Conservation (phyloP, 306 rosid genomes). For the Cucurbita argyrosperma region DNA sequence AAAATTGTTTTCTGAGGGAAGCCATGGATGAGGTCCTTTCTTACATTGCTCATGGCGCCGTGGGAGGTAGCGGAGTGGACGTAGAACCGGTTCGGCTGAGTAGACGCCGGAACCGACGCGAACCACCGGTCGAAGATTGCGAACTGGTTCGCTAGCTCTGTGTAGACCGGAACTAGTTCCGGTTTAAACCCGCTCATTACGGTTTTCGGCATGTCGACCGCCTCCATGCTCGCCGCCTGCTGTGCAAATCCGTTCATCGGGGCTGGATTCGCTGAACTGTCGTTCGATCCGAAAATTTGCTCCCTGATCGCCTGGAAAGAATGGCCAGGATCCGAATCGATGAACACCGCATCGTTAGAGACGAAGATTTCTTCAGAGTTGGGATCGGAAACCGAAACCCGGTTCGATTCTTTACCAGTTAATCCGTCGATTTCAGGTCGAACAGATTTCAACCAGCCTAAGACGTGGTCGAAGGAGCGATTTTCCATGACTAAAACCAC, state of each 20-base stretch:
- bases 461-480: slow-evolving; percentile 85
- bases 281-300: slow-evolving; percentile 77
- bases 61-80: slow-evolving; percentile 92
- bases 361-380: slow-evolving; percentile 31
- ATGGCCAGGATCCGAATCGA: slow-evolving; percentile 79
- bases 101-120: slow-evolving; percentile 82
- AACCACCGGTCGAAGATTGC: slow-evolving; percentile 74
- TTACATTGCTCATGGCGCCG: slow-evolving; percentile 78
- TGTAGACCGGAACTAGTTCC: slow-evolving; percentile 42
- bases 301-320: slow-evolving; percentile 80
- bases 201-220: slow-evolving; percentile 24
- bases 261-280: slow-evolving; percentile 20
- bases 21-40: slow-evolving; percentile 63
- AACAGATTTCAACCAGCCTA: slow-evolving; percentile 67
- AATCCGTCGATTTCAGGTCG: slow-evolving; percentile 75
- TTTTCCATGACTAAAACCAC: slow-evolving; percentile 82
- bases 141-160: slow-evolving; percentile 47
- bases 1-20: slow-evolving; percentile 80
- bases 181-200: slow-evolving; percentile 92
- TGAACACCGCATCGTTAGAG: slow-evolving; percentile 44
- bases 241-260: slow-evolving; percentile 89
- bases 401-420: slow-evolving; percentile 59
- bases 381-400: slow-evolving; percentile 18
- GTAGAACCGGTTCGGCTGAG: slow-evolving; percentile 88
- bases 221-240: slow-evolving; percentile 36